These are phyloP conservation scores for Chytridium lagenaria DNA, from an alignment of 371 early-diverging fungal genomes.

Conservation along the genomic window DNA sequence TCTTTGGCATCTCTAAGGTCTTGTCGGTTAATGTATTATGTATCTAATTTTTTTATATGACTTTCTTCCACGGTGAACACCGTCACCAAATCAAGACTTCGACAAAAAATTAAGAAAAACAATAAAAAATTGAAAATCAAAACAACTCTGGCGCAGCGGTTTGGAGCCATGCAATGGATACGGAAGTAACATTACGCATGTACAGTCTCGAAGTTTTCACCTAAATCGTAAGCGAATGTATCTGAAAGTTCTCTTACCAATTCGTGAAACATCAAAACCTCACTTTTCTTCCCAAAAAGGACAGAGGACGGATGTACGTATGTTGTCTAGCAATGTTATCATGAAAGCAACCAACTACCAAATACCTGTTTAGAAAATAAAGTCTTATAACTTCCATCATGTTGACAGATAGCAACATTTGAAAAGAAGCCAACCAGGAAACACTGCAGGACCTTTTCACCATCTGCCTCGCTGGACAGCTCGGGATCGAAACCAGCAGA, in stretches of 20 bases:
- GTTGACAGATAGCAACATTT: conserved; percentile 87
- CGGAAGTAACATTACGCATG: conserved; percentile 81
- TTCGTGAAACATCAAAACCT: conserved; percentile 53
- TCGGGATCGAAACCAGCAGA: conserved; percentile 69
- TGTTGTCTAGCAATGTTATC: conserved; percentile 58
- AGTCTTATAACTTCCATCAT: conserved; percentile 86
- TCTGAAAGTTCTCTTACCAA: conserved; percentile 36
- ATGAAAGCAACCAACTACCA: conserved; percentile 8
- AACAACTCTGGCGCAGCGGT: conserved; percentile 83
- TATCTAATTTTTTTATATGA: too few species aligned
- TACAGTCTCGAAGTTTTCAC: conserved; percentile 88
- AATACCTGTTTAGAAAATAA: conserved; percentile 68
- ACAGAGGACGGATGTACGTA: conserved; percentile 89
- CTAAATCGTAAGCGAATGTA: conserved; percentile 39
- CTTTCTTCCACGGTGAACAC: too few species aligned
- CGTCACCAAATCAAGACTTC: too few species aligned
- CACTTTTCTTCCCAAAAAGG: conserved; percentile 71
- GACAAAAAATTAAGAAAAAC: too few species aligned
- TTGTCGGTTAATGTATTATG: too few species aligned
- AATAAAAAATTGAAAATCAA: too few species aligned
- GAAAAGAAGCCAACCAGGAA: conserved; percentile 90
- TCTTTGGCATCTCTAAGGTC: too few species aligned
- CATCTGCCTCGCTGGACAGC: conserved; percentile 69
- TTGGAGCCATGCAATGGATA: conserved; percentile 83
- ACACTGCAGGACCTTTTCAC: conserved; percentile 79